Evolutionary conservation across 2,329 filamentous ascomycete species (phyloP).

Genomic region (Laburnicola sp.): DNA sequence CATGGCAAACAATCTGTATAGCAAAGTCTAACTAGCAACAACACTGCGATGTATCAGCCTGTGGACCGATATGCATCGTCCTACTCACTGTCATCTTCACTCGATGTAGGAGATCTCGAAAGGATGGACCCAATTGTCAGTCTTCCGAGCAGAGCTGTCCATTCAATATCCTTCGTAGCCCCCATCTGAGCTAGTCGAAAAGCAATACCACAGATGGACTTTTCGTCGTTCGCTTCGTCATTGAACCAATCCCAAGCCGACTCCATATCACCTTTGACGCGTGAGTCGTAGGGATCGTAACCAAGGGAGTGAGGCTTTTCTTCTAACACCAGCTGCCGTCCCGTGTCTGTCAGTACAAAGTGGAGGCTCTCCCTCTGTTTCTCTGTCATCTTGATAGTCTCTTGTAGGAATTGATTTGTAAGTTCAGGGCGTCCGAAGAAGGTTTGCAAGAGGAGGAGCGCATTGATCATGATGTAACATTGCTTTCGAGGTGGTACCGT

Average conservation of each 20-base stretch:
- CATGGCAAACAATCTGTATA: too few relatives aligned
- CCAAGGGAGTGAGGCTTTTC: not conserved
- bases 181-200: conserved; percentile 16
- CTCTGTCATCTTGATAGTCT: not conserved
- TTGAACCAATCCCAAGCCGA: conserved; percentile 16
- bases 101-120: conserved; percentile 3
- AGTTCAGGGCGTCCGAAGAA: conserved; percentile 1
- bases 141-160: not conserved
- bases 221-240: not conserved
- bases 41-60: too few relatives aligned
- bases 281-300: not conserved
- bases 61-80: not conserved
- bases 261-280: not conserved
- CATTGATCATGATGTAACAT: conserved; percentile 14
- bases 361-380: conserved; percentile 4
- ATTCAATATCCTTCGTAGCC: not conserved
- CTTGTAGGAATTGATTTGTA: conserved; percentile 8
- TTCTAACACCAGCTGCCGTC: not conserved
- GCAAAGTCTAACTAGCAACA: too few relatives aligned
- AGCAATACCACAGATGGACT: conserved; percentile 14
- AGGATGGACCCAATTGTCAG: conserved; percentile 6
- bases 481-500: not conserved
- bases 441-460: conserved; percentile 14
- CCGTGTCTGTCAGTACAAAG: conserved; percentile 7
- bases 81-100: not conserved